Evolutionary conservation across 179 eudicot species (phyloP).

Genomic region (Amaranthus tricolor): DNA sequence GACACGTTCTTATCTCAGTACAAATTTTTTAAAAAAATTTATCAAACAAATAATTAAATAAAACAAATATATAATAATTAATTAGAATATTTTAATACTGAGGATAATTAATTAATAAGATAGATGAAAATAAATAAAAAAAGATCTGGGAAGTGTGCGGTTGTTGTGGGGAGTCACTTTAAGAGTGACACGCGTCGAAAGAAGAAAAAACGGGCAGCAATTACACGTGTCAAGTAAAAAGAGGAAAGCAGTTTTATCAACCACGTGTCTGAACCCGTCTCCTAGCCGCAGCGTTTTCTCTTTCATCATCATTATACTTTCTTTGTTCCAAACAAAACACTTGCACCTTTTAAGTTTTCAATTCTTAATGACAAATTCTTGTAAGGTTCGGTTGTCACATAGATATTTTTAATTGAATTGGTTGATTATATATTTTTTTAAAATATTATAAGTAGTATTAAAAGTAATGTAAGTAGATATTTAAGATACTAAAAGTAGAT

Average conservation of each 20-base stretch:
- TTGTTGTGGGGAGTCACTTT: slow-evolving; percentile 9
- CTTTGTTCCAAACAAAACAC: no score
- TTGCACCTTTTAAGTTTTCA: no score
- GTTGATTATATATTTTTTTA: no score
- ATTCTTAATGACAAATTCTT: no score
- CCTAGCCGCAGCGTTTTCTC: slow-evolving; percentile 27
- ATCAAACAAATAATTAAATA: background rate
- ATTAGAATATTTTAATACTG: background rate
- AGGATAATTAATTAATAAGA: background rate
- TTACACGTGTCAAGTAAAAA: slow-evolving; percentile 23
- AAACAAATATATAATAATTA: background rate
- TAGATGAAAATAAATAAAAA: background rate
- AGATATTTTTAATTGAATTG: no score
- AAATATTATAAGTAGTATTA: no score
- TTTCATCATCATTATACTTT: slow-evolving; percentile 22
- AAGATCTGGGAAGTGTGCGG: slow-evolving; percentile 5
- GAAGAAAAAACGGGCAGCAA: slow-evolving; percentile 7
- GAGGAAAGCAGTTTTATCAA: background rate
- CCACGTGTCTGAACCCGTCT: slow-evolving; percentile 24
- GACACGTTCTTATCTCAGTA: slow-evolving; percentile 23
- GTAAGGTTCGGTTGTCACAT: no score
- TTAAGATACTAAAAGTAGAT: no score
- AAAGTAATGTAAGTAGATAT: no score
- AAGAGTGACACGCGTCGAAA: slow-evolving; percentile 23
- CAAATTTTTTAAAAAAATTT: background rate